phyloP scores from a whole-genome alignment of 345 rosid genomes.

The Ricinus communis region DNA sequence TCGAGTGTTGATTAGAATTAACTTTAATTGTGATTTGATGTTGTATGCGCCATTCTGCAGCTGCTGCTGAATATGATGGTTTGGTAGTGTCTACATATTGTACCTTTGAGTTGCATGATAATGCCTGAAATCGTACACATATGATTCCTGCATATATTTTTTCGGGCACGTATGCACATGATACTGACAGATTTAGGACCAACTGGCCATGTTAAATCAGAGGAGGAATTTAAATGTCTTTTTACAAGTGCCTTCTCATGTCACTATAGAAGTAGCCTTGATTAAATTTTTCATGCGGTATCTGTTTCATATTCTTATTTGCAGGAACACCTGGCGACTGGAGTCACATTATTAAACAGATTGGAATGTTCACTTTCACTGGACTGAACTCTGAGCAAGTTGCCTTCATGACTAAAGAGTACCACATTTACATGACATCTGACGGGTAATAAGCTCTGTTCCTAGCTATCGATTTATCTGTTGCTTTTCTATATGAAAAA shows the following conservation, averaged over 20 bases:
- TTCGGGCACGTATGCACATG: neutral
- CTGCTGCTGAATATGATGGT: no score
- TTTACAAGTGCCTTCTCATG: neutral
- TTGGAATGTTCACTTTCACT: slow-evolving; percentile 51
- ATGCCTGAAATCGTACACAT: neutral
- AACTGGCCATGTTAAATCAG: neutral
- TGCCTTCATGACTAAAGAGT: slow-evolving; percentile 45
- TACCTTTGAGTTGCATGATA: neutral
- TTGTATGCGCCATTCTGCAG: no score
- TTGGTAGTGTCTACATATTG: no score
- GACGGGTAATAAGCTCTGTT: slow-evolving; percentile 41
- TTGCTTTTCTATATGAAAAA: neutral
- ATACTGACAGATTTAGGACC: neutral
- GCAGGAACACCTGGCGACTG: slow-evolving; percentile 62
- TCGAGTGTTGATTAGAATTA: neutral
- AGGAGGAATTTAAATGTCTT: neutral
- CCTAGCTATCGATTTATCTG: neutral
- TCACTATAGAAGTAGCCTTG: neutral
- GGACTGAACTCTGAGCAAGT: slow-evolving; percentile 48
- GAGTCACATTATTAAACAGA: slow-evolving; percentile 53
- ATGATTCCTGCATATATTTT: neutral
- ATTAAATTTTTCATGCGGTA: neutral
- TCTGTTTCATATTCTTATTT: neutral
- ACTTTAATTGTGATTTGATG: neutral
- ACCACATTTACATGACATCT: slow-evolving; percentile 57